phyloP scores from a whole-genome alignment of 2,329 filamentous ascomycete genomes.

The Epichloe baconii region DNA sequence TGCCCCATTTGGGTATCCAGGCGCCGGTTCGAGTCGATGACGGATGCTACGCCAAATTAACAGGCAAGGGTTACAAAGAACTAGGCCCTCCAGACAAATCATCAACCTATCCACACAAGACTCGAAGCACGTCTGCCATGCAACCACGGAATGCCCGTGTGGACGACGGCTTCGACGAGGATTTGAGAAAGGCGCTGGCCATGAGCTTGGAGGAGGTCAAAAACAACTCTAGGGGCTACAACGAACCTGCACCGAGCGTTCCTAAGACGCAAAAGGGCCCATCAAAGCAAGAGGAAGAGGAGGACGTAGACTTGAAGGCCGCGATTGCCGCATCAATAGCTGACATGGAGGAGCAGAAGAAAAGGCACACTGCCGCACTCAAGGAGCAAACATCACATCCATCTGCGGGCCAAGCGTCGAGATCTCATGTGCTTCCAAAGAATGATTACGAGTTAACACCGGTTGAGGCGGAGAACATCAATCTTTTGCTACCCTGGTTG shows the following conservation, averaged over 20 bases:
- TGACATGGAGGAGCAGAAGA: constrained; percentile 98
- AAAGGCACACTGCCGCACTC: constrained; percentile 69
- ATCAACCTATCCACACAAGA: constrained; percentile 44
- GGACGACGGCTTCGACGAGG: constrained; percentile 87
- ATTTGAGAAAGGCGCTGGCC: constrained; percentile 81
- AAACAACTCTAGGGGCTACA: constrained; percentile 59
- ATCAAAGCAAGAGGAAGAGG: constrained; percentile 54
- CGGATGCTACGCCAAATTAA: constrained; percentile 83
- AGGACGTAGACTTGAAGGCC: constrained; percentile 85
- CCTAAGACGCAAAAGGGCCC: constrained; percentile 15
- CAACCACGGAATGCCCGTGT: constrained; percentile 80
- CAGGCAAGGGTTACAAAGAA: constrained; percentile 45
- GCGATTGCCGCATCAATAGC: constrained; percentile 89
- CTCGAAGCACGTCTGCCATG: constrained; percentile 57
- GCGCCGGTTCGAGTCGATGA: constrained; percentile 90
- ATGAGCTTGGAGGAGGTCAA: constrained; percentile 96
- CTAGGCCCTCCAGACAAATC: constrained; percentile 32
- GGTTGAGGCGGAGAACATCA: constrained; percentile 94
- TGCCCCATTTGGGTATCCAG: constrained; percentile 86
- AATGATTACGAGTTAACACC: constrained; percentile 90
- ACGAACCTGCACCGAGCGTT: constrained; percentile 38
- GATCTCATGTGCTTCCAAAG: constrained; percentile 52
- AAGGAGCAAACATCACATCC: constrained; percentile 58
- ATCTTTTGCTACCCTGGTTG: constrained; percentile 83
- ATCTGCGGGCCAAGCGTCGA: constrained; percentile 22